phyloP scores from a whole-genome alignment of 768 basidiomycete genomes.

The Exsudoporus frostii region DNA sequence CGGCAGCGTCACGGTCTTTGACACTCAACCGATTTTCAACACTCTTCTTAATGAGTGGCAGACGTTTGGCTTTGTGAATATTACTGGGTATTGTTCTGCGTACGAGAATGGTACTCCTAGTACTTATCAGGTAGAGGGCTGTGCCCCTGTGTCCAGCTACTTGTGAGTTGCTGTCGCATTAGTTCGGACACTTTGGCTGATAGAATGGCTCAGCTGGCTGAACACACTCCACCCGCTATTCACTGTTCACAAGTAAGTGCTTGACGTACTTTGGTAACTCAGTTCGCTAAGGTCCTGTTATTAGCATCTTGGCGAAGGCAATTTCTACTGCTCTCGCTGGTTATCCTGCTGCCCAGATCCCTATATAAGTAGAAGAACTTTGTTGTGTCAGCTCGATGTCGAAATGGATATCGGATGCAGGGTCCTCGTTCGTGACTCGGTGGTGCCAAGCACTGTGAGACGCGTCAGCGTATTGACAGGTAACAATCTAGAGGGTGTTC shows the following conservation, averaged over 20 bases:
- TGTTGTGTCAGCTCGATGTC: not conserved
- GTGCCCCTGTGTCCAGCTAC: constrained; percentile 62
- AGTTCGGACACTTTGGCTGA: not conserved
- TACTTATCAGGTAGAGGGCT: constrained; percentile 54
- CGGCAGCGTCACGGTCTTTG: constrained; percentile 47
- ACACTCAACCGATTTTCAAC: constrained; percentile 58
- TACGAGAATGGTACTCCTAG: constrained; percentile 57
- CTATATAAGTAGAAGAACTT: constrained; percentile 3
- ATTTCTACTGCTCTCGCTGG: constrained; percentile 44
- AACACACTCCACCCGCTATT: constrained; percentile 61
- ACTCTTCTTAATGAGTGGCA: constrained; percentile 50
- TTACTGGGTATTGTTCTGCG: constrained; percentile 55
- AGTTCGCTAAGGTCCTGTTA: not conserved
- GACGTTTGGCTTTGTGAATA: constrained; percentile 55
- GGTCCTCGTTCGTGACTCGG: not conserved
- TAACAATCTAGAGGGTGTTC: not conserved
- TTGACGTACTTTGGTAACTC: not conserved
- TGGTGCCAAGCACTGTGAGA: not conserved
- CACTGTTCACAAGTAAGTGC: constrained; percentile 56
- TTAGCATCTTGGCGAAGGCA: constrained; percentile 51
- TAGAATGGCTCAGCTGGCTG: constrained; percentile 45
- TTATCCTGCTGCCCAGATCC: constrained; percentile 19
- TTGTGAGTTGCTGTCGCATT: constrained; percentile 44
- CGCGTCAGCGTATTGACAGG: constrained; percentile 1
- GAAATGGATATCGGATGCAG: not conserved